Conservation (phyloP, 495 filamentous ascomycete genomes). For the Penicillium robsamsonii region DNA sequence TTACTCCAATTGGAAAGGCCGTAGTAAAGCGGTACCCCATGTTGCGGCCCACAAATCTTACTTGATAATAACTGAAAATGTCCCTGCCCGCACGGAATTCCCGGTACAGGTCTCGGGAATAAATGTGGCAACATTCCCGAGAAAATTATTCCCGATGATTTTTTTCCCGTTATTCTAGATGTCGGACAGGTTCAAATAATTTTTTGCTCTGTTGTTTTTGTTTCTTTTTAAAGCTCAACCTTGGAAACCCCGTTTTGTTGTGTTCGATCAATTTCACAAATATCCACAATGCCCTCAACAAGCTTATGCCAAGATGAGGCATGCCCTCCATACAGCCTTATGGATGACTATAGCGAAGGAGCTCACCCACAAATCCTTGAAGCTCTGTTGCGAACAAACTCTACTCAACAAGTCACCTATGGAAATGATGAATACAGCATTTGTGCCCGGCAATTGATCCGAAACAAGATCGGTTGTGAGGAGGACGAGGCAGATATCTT, state of each 20-base stretch:
- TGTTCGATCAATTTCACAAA: not conserved
- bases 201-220: slow-evolving; percentile 1
- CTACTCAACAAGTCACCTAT: slow-evolving; percentile 41
- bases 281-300: slow-evolving; percentile 26
- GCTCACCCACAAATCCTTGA: slow-evolving; percentile 45
- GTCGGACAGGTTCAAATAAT: not conserved
- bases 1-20: not conserved
- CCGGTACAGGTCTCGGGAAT: slow-evolving; percentile 26
- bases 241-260: not conserved
- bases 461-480: slow-evolving; percentile 27
- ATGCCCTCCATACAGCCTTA: slow-evolving; percentile 41
- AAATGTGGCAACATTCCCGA: slow-evolving; percentile 25
- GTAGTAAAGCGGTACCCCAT: not conserved
- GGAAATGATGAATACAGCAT: slow-evolving; percentile 39
- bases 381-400: slow-evolving; percentile 40
- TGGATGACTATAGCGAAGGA: slow-evolving; percentile 49
- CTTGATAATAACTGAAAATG: slow-evolving; percentile 5
- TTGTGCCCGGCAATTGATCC: slow-evolving; percentile 34
- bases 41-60: slow-evolving; percentile 3
- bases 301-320: slow-evolving; percentile 31
- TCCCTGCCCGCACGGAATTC: not conserved
- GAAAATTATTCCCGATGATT: slow-evolving; percentile 16
- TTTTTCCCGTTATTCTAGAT: slow-evolving; percentile 1
- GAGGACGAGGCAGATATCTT: slow-evolving; percentile 43
- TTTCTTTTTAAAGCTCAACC: not conserved